Evolutionary conservation across 169 alveolate genomes (phyloP), one percentile per base, ranked within the genome.

Genomic region (Plasmodium adleri): DNA sequence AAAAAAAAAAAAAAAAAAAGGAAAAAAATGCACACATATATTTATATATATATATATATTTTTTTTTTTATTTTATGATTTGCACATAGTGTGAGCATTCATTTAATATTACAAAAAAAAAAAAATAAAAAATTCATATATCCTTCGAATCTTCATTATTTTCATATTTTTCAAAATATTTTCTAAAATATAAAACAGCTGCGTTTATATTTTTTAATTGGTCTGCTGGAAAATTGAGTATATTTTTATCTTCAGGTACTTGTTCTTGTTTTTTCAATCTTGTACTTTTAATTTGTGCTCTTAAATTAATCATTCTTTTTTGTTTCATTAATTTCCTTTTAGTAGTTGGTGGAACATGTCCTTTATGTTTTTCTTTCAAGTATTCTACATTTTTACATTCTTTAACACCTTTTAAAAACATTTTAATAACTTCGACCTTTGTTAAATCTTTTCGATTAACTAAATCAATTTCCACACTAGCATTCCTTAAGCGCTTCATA

Each of bases 321-420:
- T 85, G 92, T 54, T 85, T 85, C 92, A 85, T 85, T 43, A 85
- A 60, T 71, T 85, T 85, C 72, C 92, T 17, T 32, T 60, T 85
- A 0, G 92, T 85, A 17, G 76, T 71, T 20, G 76, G 85, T 6
- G 92, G 92, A 20, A 85, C 87, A 47, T 85, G 83, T 12, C 92
- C 92, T 74, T 71, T 85, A 3, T 66, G 17, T 56, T 60, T 85
- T 64, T 85, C 92, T n/a, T 63, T 85, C 45, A 85, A 54, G 49
- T 63, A 63, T 58, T 85, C 92, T 9, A 85, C 92, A 59, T 85
- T 85, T 85, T 85, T 85, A 45, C 92, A 85, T 39, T 85, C 92
- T 28, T 60, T 85, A 5, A 85, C 92, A 1, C 92, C 92, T 60
- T 85, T 85, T 49, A 85, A 59, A 71, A 85, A 85, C 86, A 85